Evolutionary conservation across 1,284 basidiomycete genomes (phyloP).

Genomic region (Grifola frondosa): DNA sequence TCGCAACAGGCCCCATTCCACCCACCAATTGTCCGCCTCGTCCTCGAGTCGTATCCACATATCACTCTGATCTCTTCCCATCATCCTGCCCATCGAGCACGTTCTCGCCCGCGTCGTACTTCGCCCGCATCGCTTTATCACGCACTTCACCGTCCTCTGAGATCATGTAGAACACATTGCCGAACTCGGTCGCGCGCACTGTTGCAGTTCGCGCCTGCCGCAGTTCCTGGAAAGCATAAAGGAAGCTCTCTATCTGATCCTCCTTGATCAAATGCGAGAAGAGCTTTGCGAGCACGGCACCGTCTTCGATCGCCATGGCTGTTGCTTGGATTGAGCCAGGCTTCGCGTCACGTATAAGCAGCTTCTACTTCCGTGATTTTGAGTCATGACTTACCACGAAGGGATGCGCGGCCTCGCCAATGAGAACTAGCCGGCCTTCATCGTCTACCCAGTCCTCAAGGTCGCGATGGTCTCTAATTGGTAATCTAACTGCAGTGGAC

Average conservation of each 20-base stretch:
- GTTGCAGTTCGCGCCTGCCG: slow-evolving; percentile 24
- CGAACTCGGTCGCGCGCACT: slow-evolving; percentile 19
- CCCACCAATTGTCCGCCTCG: slow-evolving; percentile 40
- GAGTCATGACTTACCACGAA: slow-evolving; percentile 45
- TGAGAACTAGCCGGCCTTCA: slow-evolving; percentile 24
- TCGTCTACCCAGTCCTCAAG: slow-evolving; percentile 31
- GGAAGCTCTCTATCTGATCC: slow-evolving; percentile 52
- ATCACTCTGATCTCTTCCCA: slow-evolving; percentile 30
- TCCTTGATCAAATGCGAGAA: slow-evolving; percentile 51
- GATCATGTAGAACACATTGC: slow-evolving; percentile 15
- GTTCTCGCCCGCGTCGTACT: slow-evolving; percentile 37
- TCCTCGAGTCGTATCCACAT: slow-evolving; percentile 38
- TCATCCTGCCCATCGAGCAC: slow-evolving; percentile 31
- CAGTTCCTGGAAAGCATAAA: slow-evolving; percentile 55
- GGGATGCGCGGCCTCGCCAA: slow-evolving; percentile 48
- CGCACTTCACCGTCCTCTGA: slow-evolving; percentile 31
- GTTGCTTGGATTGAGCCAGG: slow-evolving; percentile 40
- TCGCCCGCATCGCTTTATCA: slow-evolving; percentile 41
- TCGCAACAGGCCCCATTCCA: slow-evolving; percentile 35
- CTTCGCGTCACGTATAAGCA: slow-evolving; percentile 28
- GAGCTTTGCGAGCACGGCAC: slow-evolving; percentile 54
- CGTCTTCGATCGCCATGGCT: slow-evolving; percentile 50
- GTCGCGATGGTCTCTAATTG: slow-evolving; percentile 20
- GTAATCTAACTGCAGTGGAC: slow-evolving; percentile 8
- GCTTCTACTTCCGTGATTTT: no score